Base-by-base conservation (phyloP, 495 filamentous ascomycete genomes). In the Cenococcum geophilum region DNA sequence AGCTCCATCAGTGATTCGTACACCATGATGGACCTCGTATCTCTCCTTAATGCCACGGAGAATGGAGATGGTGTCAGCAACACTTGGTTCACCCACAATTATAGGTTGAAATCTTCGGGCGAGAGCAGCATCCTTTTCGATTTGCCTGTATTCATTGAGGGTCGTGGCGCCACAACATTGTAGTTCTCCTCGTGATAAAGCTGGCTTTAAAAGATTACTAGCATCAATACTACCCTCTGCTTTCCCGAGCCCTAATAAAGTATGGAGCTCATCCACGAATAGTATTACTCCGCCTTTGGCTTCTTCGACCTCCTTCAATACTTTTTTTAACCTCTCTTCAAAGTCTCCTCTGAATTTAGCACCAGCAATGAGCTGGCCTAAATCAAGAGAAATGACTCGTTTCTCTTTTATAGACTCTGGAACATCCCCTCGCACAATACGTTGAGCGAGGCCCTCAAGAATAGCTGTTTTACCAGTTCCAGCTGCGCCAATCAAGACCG, bases 371-470 rank as follows among this genome's bases (percentile, higher is more conserved):
- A 98, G 78, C 23, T 87, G 88, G 1, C 93, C 93, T 0, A 98
- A 77, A 66, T 98, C 93, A 56, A 97, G 73, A 11, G 86, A 78
- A 57, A 97, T 81, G 12, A 98, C 93, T 37, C 84, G 79, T 72
- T 97, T 98, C 64, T 95, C 85, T 75, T 97, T 96, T 76, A 98
- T 88, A 68, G 89, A 95, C 73, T 97, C 93, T 0, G 93, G 93
- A 1, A 98, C 92, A 76, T 95, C 92, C 0, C 93, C 93, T 61
- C 82, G 80, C 1, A 95, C 88, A 71, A 98, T 97, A 37, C 92
- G 79, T 72, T 92, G 86, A 23, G 93, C 92, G 62, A 98, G 76
- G 0, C 93, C 93, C 76, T 98, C 93, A 11, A 98, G 71, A 32
- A 97, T 88, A 1, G 93, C 93, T 1, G 93, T 98, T 74, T 98